Percentiles rank a stretch among this genome's conserved stretches.
Evolutionary conservation across 441 rosid genomes (phyloP).

Genomic region (Theobroma grandiflorum): DNA sequence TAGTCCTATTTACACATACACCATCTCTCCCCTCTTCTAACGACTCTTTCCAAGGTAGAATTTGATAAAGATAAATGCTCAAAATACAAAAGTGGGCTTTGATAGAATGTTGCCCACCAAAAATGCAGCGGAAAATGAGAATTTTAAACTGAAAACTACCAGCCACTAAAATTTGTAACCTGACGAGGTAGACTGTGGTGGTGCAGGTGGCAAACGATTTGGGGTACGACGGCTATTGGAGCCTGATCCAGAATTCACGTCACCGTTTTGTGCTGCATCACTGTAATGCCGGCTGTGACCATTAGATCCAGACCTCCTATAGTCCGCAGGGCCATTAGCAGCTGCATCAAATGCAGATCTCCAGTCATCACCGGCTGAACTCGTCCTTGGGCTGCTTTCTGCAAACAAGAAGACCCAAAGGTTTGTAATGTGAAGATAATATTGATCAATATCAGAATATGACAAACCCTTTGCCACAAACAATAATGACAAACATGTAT

Average conservation of each 20-base stretch:
- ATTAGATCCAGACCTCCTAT: slow-evolving; percentile 54
- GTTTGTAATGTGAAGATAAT: neutral
- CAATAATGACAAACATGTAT: neutral
- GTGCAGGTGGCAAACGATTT: slow-evolving; percentile 69
- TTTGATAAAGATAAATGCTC: slow-evolving; percentile 9
- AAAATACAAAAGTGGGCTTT: slow-evolving; percentile 26
- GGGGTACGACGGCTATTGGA: slow-evolving; percentile 69
- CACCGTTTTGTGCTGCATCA: slow-evolving; percentile 68
- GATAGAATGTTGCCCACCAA: slow-evolving; percentile 24
- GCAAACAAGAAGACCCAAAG: slow-evolving; percentile 27
- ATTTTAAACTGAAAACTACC: slow-evolving; percentile 1
- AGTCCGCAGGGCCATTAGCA: slow-evolving; percentile 55
- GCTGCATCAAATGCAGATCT: slow-evolving; percentile 74
- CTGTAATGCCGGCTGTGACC: slow-evolving; percentile 60
- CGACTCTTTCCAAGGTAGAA: neutral
- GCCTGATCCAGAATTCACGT: slow-evolving; percentile 50
- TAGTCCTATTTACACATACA: slow-evolving; percentile 37
- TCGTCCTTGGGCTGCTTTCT: slow-evolving; percentile 73
- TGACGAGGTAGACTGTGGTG: slow-evolving; percentile 45
- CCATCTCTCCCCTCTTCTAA: neutral
- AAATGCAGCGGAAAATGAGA: slow-evolving; percentile 28
- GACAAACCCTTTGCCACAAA: neutral
- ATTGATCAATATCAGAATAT: neutral
- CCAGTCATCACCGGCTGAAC: slow-evolving; percentile 70
- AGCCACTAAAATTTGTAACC: slow-evolving; percentile 39